These are phyloP conservation scores for Jackrogersella minutella DNA, from an alignment of 495 filamentous ascomycete species.

Conservation along the genomic window DNA sequence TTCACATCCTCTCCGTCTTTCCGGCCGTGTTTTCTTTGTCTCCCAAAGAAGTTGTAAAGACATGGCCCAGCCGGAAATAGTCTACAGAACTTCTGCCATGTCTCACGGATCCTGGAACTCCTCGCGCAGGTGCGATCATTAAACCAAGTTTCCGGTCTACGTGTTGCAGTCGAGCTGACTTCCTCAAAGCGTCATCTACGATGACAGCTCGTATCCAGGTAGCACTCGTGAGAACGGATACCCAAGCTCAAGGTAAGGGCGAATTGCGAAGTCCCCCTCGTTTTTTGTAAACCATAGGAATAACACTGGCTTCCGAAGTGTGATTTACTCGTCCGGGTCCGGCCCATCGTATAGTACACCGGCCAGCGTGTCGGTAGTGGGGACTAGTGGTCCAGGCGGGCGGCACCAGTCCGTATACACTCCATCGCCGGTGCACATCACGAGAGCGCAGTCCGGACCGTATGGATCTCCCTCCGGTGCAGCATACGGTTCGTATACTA, in stretches of 20 bases:
- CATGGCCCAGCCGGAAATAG: conserved; percentile 56
- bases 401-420: conserved; percentile 48
- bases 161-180: conserved; percentile 47
- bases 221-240: conserved; percentile 45
- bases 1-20: conserved; percentile 24
- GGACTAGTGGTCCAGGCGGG: conserved; percentile 42
- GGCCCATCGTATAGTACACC: conserved; percentile 50
- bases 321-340: conserved; percentile 50
- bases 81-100: conserved; percentile 50
- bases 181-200: conserved; percentile 52
- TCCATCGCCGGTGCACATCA: conserved; percentile 45
- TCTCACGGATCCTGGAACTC: conserved; percentile 56
- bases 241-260: conserved; percentile 59
- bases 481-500: conserved; percentile 48
- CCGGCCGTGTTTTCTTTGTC: conserved; percentile 32
- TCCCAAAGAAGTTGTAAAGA: conserved; percentile 29
- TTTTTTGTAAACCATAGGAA: conserved; percentile 48
- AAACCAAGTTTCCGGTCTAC: conserved; percentile 37
- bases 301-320: conserved; percentile 54
- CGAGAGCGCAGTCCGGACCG: conserved; percentile 46
- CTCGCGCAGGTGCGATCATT: conserved; percentile 58
- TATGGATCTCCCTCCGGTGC: conserved; percentile 40
- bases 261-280: conserved; percentile 32
- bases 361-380: conserved; percentile 37
- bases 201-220: conserved; percentile 45